Conservation (phyloP, 1,284 basidiomycete genomes). For the Leccinum solheimii region DNA sequence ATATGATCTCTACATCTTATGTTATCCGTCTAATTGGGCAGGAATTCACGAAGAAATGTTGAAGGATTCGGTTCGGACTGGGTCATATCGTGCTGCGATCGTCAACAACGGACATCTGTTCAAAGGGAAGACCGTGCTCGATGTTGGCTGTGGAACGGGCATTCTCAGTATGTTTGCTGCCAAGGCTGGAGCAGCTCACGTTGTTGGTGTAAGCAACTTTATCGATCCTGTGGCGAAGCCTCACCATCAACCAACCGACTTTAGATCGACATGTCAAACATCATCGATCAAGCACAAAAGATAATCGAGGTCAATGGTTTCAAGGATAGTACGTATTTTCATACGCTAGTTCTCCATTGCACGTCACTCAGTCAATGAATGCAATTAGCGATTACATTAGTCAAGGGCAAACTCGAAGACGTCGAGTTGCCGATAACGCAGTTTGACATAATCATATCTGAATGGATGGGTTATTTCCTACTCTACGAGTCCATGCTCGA, state of each 20-base stretch:
- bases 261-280: slow-evolving; percentile 99
- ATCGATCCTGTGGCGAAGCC: not conserved
- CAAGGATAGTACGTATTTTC: slow-evolving; percentile 75
- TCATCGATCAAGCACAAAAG: slow-evolving; percentile 97
- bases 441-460: slow-evolving; percentile 99
- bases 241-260: slow-evolving; percentile 12
- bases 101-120: slow-evolving; percentile 95
- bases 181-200: slow-evolving; percentile 94
- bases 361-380: slow-evolving; percentile 12
- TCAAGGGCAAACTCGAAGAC: slow-evolving; percentile 99
- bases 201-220: slow-evolving; percentile 75
- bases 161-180: slow-evolving; percentile 99
- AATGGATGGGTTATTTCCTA: slow-evolving; percentile 97
- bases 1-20: slow-evolving; percentile 9
- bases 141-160: slow-evolving; percentile 98
- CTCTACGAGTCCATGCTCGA: slow-evolving; percentile 99
- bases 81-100: slow-evolving; percentile 94
- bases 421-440: slow-evolving; percentile 80
- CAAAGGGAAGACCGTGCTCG: slow-evolving; percentile 94
- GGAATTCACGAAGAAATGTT: slow-evolving; percentile 99
- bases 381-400: slow-evolving; percentile 82
- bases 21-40: slow-evolving; percentile 31
- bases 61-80: slow-evolving; percentile 95
- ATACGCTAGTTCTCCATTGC: not conserved
- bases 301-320: slow-evolving; percentile 97